Evolutionary conservation across 2,329 filamentous ascomycete genomes (phyloP).

Genomic region (Balansia obtecta): DNA sequence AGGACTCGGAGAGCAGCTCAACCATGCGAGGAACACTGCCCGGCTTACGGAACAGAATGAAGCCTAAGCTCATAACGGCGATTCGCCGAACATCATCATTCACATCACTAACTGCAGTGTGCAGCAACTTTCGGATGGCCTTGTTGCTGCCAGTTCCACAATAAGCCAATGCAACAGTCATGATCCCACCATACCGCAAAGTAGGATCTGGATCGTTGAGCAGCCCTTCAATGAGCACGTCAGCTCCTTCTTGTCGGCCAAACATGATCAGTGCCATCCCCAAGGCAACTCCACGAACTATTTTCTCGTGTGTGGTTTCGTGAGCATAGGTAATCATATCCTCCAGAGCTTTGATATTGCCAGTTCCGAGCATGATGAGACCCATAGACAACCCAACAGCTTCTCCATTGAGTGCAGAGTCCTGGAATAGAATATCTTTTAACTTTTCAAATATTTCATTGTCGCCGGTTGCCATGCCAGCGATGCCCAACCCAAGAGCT

Average conservation of each 20-base stretch:
- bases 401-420: conserved; percentile 94
- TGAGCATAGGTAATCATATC: conserved; percentile 98
- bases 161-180: conserved; percentile 96
- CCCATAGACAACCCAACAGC: conserved; percentile 94
- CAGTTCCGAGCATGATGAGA: conserved; percentile 96
- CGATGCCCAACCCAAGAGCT: conserved; percentile 87
- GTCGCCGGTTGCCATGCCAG: conserved; percentile 92
- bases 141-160: conserved; percentile 98
- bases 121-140: conserved; percentile 87
- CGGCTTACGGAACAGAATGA: conserved; percentile 96
- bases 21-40: conserved; percentile 97
- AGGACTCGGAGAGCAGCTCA: conserved; percentile 92
- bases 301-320: conserved; percentile 98
- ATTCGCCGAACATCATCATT: conserved; percentile 94
- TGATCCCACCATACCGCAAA: conserved; percentile 90
- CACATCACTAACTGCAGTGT: conserved; percentile 94
- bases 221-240: conserved; percentile 86
- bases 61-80: conserved; percentile 94
- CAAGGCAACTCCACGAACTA: conserved; percentile 85
- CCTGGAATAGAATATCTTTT: conserved; percentile 76
- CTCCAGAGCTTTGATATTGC: conserved; percentile 82
- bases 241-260: conserved; percentile 83
- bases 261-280: conserved; percentile 99
- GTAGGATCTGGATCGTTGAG: conserved; percentile 89
- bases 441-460: conserved; percentile 85